Percentiles rank a stretch among this genome's conserved stretches.
Conservation (phyloP, 2,329 filamentous ascomycete genomes). For the Geosmithia morbida region DNA sequence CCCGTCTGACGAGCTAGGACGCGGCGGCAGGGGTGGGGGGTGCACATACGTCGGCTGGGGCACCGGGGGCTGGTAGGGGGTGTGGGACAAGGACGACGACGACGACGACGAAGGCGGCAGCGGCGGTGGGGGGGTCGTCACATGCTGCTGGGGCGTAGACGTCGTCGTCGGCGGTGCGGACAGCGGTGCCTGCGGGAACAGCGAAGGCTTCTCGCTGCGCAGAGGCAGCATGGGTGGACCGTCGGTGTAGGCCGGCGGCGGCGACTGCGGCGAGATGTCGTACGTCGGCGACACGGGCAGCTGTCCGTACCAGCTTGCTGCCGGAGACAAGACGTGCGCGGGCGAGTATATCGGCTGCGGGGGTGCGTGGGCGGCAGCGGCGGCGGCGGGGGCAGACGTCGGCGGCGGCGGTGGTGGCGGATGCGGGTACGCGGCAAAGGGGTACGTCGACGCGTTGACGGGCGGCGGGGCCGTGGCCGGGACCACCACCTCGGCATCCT, state of each 20-base stretch:
- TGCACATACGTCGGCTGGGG: constrained; percentile 4
- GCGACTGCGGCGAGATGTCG: background rate
- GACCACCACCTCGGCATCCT: background rate
- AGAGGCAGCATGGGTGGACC: background rate
- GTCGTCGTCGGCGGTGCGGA: background rate
- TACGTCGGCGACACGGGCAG: background rate
- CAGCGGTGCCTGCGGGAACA: constrained; percentile 2
- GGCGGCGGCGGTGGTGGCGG: background rate
- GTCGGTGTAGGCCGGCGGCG: constrained; percentile 1
- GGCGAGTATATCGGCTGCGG: background rate
- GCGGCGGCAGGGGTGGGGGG: constrained; percentile 3
- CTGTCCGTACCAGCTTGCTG: background rate
- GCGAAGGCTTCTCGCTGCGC: constrained; percentile 1
- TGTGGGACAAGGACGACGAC: background rate
- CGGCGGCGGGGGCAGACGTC: background rate
- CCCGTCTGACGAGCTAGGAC: constrained; percentile 2
- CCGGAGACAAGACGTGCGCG: background rate
- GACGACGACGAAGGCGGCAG: too few species aligned
- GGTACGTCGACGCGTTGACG: background rate
- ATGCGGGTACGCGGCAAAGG: background rate
- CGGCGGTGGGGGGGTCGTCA: too few species aligned
- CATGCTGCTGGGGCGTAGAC: too few species aligned
- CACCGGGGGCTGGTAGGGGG: background rate
- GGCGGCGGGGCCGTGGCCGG: background rate
- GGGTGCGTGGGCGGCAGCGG: background rate